Conservation (phyloP, 768 basidiomycete genomes). For the Kwoniella sp. region DNA sequence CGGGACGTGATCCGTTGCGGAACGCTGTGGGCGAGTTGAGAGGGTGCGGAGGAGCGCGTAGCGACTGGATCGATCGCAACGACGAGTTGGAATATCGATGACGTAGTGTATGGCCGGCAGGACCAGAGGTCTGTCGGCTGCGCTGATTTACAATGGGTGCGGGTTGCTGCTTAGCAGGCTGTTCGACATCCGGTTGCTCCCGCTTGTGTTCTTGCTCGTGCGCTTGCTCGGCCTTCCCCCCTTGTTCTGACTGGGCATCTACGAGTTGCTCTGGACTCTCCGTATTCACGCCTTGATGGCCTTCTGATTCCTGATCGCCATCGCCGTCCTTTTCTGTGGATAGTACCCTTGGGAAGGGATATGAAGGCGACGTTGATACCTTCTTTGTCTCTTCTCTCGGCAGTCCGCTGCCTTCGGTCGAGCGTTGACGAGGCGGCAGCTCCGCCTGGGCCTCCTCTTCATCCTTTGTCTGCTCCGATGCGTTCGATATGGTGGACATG, state of each 20-base stretch:
- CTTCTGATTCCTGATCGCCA: neutral
- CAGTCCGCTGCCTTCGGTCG: slow-evolving; percentile 24
- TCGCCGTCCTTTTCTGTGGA: neutral
- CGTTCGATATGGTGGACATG: slow-evolving; percentile 3
- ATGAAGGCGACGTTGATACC: slow-evolving; percentile 22
- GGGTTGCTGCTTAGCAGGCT: no score
- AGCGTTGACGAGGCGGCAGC: slow-evolving; percentile 4
- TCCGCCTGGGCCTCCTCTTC: neutral
- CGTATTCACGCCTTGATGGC: no score
- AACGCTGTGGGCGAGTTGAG: slow-evolving; percentile 42
- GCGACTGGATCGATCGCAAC: slow-evolving; percentile 41
- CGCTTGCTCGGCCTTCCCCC: neutral
- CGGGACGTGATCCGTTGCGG: slow-evolving; percentile 19
- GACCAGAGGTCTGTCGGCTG: no score
- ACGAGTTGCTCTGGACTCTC: no score
- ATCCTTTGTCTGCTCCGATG: neutral
- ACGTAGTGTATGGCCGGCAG: no score
- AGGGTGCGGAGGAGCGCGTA: slow-evolving; percentile 43
- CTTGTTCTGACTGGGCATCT: neutral
- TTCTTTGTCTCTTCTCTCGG: neutral
- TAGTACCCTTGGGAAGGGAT: slow-evolving; percentile 30
- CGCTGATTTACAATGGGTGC: no score
- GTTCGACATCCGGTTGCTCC: no score
- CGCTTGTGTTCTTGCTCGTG: neutral
- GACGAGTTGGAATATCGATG: slow-evolving; percentile 41